Conservation (phyloP, 2,329 filamentous ascomycete species). For the Escovopsis sp. region DNA sequence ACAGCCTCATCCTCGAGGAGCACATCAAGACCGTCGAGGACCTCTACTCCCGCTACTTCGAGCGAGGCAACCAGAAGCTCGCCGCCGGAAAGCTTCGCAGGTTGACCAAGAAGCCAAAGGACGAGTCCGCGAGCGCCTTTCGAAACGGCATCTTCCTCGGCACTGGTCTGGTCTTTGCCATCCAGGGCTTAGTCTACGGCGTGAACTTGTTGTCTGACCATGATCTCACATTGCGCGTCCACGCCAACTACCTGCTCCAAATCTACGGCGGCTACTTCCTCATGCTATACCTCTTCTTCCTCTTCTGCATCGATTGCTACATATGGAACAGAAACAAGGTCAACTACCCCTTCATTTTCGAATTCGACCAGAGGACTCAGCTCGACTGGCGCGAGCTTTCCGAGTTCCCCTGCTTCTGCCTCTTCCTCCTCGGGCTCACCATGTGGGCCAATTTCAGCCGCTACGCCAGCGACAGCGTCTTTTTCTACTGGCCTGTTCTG, state of each 20-base stretch:
- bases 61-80: conserved; percentile 82
- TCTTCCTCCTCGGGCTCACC: conserved; percentile 61
- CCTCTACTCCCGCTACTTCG: conserved; percentile 87
- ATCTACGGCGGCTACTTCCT: conserved; percentile 90
- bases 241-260: conserved; percentile 61
- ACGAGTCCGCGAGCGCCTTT: conserved; percentile 43
- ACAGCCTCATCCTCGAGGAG: conserved; percentile 68
- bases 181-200: conserved; percentile 51
- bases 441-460: conserved; percentile 80
- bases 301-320: conserved; percentile 78
- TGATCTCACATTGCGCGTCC: conserved; percentile 30
- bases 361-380: conserved; percentile 75
- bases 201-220: conserved; percentile 33
- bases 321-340: conserved; percentile 75
- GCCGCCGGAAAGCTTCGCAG: conserved; percentile 76
- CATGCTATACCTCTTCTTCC: conserved; percentile 58
- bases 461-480: conserved; percentile 51
- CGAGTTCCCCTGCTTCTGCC: conserved; percentile 74
- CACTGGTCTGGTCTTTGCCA: conserved; percentile 46
- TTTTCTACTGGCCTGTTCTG: conserved; percentile 73
- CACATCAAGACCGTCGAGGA: conserved; percentile 75
- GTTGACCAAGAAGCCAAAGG: conserved; percentile 41
- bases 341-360: conserved; percentile 94
- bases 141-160: conserved; percentile 52
- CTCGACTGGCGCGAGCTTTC: conserved; percentile 81